Evolutionary conservation across 768 basidiomycete genomes (phyloP), one percentile per base, ranked within the genome.

Genomic region (Kwoniella europaea): DNA sequence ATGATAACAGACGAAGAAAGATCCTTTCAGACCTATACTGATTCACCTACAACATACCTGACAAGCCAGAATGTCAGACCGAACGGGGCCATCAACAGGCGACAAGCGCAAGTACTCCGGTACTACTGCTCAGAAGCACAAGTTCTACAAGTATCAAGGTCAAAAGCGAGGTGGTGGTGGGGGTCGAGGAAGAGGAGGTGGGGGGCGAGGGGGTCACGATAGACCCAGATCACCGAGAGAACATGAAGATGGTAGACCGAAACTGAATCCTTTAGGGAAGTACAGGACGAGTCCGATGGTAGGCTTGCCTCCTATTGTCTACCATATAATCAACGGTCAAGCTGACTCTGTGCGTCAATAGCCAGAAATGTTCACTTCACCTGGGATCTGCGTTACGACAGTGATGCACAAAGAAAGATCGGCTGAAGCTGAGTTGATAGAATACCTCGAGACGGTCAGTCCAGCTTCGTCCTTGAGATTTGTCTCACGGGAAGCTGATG

Each of bases 351-450:
- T 29, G 43, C 5, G 24, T 54, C 22, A n/a, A 22, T 56, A 80
- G 79, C 60, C 69, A 5, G 71, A 72, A 13, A 73, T 76, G 20
- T 43, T 80, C 52, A 70, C 65, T 10, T 58, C 69, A 41, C 69
- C 77, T 18, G 79, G 79, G 12, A 76, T 80, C 46, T 62, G 65
- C 27, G 74, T 74, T 18, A 78, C 79, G 12, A 70, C 77, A 10
- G 42, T 75, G 4, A 72, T 71, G 60, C 65, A 74, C 63, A 78
- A 78, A 43, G 79, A 80, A 52, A 54, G 71, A 54, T 69, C 71
- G 22, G 79, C 79, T 9, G 79, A 80, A 64, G 50, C 70, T 27
- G 79, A 80, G 44, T n/a, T 80, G 57, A 70, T 80, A 13, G 71
- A 80, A 3, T 71, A 68, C 35, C 71, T 80, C 5, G 79, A 80